phyloP scores from a whole-genome alignment of 1,139 yeast genomes.

The Eremothecium cymbalariae region DNA sequence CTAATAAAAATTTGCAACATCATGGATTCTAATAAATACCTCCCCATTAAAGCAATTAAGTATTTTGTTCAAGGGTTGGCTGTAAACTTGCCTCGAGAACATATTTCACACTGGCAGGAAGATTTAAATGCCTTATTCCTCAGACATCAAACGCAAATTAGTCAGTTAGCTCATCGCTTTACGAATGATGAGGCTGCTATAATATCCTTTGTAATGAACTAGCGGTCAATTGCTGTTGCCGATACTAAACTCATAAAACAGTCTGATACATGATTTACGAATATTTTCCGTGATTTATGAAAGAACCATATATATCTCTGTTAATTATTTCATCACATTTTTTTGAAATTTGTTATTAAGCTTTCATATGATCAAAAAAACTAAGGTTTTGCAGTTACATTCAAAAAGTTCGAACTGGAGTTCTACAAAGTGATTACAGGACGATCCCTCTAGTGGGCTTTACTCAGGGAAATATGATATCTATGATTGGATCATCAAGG shows the following conservation, averaged over 20 bases:
- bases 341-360: no score
- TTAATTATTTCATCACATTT: no score
- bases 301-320: no score
- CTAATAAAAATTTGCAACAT: slow-evolving; percentile 26
- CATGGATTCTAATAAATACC: slow-evolving; percentile 15
- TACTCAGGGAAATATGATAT: slow-evolving; percentile 15
- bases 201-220: background rate
- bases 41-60: slow-evolving; percentile 20
- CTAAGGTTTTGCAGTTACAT: no score
- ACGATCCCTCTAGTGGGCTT: no score
- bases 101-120: background rate
- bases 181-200: background rate
- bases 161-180: background rate
- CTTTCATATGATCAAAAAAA: no score
- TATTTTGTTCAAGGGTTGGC: slow-evolving; percentile 24
- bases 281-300: no score
- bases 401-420: no score
- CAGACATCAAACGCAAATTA: slow-evolving; percentile 1
- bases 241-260: background rate
- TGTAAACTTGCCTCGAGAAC: slow-evolving; percentile 13
- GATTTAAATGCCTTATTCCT: slow-evolving; percentile 3
- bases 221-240: background rate
- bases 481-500: slow-evolving; percentile 57
- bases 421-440: no score
- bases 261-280: background rate